Evolutionary conservation across 2,329 filamentous ascomycete species (phyloP), one percentile per base, ranked within the genome.

Genomic region (Colletotrichum musae): DNA sequence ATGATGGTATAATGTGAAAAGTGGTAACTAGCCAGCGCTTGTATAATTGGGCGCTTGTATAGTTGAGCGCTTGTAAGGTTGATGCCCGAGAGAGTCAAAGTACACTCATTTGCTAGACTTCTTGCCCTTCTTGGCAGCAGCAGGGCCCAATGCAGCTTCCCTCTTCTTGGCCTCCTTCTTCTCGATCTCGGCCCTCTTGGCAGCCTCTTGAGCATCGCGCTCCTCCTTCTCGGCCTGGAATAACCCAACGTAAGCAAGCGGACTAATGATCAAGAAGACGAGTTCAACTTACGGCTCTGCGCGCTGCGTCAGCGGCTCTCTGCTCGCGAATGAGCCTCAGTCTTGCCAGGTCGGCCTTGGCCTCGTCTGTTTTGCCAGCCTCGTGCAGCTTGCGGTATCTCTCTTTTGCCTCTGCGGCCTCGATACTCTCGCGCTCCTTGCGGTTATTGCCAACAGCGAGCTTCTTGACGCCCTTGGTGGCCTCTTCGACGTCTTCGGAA

Each of bases 341-440:
- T 64, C 96, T 89, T 68, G 94, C 95, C 74, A 98, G 78, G 81
- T 99, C 96, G 5, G 93, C 92, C 79, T 94, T 92, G 56, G 95
- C 95, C 86, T 98, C 93, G 70, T 99, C 96, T 52, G 96, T 98
- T 90, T 98, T 98, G 76, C 95, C 95, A 77, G 94, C 93, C 66
- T 94, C 93, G 77, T 98, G 95, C 75, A 98, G 81, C 83, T 97
- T 97, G 85, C 94, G 89, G 78, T 97, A 98, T 74, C 91, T 88
- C 85, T 97, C 95, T 80, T 94, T 95, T 36, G 94, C 94, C 79
- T 95, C 93, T 72, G 92, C 91, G 1, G 95, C 95, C 83, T 97
- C 93, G 41, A 96, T 77, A 2, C 95, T 93, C 84, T 98, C 88
- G 75, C 88, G 79, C 83, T 91, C 86, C 80, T 88, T 82, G 62